A percentile compares a stretch with the other conserved stretches of the same genome.
Evolutionary conservation across 2,329 filamentous ascomycete species (phyloP).

Genomic region (Beauveria pseudobassiana): DNA sequence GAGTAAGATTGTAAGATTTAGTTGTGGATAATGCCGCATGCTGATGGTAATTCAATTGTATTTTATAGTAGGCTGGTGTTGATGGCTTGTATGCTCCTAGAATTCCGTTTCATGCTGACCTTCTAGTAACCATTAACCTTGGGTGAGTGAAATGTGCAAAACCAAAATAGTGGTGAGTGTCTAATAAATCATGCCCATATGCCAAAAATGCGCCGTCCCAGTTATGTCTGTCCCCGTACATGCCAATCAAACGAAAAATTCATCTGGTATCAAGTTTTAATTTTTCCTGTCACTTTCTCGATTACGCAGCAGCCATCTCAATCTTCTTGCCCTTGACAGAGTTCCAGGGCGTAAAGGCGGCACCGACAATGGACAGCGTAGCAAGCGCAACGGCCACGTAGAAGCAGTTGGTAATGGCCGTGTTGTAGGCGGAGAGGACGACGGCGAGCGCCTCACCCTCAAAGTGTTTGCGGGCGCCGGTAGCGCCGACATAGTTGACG

Average conservation of each 20-base stretch:
- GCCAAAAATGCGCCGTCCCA: slow-evolving; percentile 3
- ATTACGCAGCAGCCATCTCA: slow-evolving; percentile 22
- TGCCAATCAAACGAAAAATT: slow-evolving; percentile 1
- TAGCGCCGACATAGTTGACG: slow-evolving; percentile 30
- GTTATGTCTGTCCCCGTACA: background rate
- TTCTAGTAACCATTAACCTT: background rate
- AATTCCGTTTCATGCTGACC: background rate
- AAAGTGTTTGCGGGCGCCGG: slow-evolving; percentile 25
- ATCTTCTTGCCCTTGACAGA: slow-evolving; percentile 49
- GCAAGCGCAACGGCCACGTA: slow-evolving; percentile 36
- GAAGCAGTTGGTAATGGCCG: slow-evolving; percentile 35
- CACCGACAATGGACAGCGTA: slow-evolving; percentile 34
- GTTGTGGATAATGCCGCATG: background rate
- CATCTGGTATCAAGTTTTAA: slow-evolving; percentile 4
- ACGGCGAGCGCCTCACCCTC: slow-evolving; percentile 22
- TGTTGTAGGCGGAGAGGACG: slow-evolving; percentile 36
- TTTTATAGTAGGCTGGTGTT: background rate
- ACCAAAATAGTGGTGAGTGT: background rate
- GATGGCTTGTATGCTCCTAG: background rate
- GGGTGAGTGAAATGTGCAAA: background rate
- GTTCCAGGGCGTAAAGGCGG: slow-evolving; percentile 43
- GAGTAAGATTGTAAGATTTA: background rate
- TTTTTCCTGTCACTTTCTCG: background rate
- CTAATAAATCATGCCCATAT: background rate
- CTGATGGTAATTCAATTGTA: background rate